Percentiles rank a stretch among this genome's conserved stretches.
phyloP scores from a whole-genome alignment of 768 basidiomycete genomes.

The Russula emetica region DNA sequence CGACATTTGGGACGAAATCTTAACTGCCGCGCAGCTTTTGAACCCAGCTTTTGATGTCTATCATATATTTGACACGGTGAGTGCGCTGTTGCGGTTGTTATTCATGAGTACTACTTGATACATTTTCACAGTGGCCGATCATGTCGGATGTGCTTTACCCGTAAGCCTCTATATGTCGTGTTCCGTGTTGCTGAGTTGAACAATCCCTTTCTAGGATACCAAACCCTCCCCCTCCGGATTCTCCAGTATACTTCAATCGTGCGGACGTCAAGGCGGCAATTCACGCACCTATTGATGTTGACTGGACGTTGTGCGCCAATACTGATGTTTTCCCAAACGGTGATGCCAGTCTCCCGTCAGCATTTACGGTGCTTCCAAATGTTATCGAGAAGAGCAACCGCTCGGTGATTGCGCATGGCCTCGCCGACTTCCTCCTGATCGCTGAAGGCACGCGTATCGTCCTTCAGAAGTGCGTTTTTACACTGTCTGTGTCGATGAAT shows the following conservation, averaged over 20 bases:
- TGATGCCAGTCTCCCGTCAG: conserved; percentile 58
- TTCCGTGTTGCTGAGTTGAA: neutral
- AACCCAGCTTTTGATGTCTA: conserved; percentile 80
- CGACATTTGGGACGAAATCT: conserved; percentile 64
- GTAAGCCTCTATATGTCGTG: neutral
- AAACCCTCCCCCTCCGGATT: conserved; percentile 46
- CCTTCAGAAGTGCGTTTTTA: conserved; percentile 37
- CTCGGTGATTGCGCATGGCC: conserved; percentile 65
- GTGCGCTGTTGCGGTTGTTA: conserved; percentile 21
- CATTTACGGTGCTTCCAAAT: conserved; percentile 61
- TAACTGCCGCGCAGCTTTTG: conserved; percentile 53
- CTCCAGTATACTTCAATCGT: conserved; percentile 68
- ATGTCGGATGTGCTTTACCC: conserved; percentile 60
- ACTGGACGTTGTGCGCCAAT: conserved; percentile 62
- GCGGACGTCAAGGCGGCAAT: conserved; percentile 64
- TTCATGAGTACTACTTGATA: conserved; percentile 1
- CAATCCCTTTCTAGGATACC: conserved; percentile 42
- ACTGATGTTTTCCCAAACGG: conserved; percentile 56
- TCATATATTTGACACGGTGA: conserved; percentile 64
- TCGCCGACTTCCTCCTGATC: conserved; percentile 69
- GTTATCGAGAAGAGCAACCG: conserved; percentile 73
- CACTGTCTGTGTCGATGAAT: neutral
- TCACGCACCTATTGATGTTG: conserved; percentile 58
- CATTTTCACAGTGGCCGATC: conserved; percentile 45
- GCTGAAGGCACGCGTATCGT: conserved; percentile 52